Evolutionary conservation across 306 rosid genomes (phyloP).

Genomic region (Corylus heterophylla): DNA sequence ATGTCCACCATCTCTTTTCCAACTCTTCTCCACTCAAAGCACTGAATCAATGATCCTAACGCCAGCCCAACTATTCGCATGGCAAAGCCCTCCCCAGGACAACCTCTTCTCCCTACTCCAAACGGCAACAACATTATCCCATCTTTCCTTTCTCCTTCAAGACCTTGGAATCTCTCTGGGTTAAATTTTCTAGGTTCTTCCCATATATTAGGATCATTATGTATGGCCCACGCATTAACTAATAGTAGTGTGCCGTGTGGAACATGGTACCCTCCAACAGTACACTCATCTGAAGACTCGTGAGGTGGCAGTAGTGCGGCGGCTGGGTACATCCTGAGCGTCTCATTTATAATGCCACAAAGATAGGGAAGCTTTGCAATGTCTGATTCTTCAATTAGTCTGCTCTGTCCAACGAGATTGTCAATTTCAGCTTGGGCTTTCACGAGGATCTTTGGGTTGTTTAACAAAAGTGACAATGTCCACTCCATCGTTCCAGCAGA

Average conservation of each 20-base stretch:
- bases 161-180: constrained; percentile 49
- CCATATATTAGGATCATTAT: constrained; percentile 38
- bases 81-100: constrained; percentile 18
- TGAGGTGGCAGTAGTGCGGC: constrained; percentile 40
- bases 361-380: constrained; percentile 29
- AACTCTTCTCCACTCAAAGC: constrained; percentile 36
- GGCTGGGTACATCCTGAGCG: constrained; percentile 43
- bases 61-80: constrained; percentile 20
- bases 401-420: not conserved
- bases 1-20: constrained; percentile 26
- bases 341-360: constrained; percentile 28
- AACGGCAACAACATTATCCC: constrained; percentile 26
- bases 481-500: constrained; percentile 36
- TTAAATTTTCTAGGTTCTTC: constrained; percentile 20
- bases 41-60: constrained; percentile 31
- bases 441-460: constrained; percentile 28
- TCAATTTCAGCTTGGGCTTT: constrained; percentile 28
- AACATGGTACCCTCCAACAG: constrained; percentile 38
- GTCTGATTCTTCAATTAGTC: constrained; percentile 35
- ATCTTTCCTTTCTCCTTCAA: not conserved
- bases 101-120: constrained; percentile 25
- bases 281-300: constrained; percentile 33
- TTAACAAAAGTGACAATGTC: constrained; percentile 34
- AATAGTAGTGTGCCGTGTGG: constrained; percentile 47
- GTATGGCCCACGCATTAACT: constrained; percentile 47